Percentiles rank a stretch among this genome's conserved stretches.
Conservation (phyloP, 495 filamentous ascomycete genomes). For the Polyplosphaeria fusca region DNA sequence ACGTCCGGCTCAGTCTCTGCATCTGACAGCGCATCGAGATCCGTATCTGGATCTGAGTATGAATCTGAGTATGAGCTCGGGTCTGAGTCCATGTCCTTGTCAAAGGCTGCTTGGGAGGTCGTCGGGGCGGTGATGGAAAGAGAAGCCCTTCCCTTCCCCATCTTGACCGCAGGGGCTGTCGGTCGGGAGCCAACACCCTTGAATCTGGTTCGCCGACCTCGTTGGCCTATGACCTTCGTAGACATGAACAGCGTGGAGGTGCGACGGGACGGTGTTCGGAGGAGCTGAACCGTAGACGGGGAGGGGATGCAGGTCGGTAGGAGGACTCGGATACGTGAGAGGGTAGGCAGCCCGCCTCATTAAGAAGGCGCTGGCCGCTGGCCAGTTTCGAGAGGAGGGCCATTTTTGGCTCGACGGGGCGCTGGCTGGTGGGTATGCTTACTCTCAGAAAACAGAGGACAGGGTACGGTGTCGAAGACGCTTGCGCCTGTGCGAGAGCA, state of each 20-base stretch:
- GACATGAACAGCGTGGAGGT: not conserved
- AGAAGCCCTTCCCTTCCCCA: not conserved
- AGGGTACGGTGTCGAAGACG: not conserved
- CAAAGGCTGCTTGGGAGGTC: not conserved
- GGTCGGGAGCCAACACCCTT: not conserved
- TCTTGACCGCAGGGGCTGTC: not conserved
- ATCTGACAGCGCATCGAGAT: not conserved
- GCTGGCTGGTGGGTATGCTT: not conserved
- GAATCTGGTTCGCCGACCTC: too few relatives aligned
- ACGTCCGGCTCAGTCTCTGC: not conserved
- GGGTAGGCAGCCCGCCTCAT: not conserved
- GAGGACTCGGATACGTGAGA: not conserved
- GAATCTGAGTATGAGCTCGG: not conserved
- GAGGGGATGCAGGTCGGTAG: not conserved
- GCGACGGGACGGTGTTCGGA: not conserved
- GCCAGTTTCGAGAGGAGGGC: not conserved
- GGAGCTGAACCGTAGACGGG: not conserved
- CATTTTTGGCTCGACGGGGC: not conserved
- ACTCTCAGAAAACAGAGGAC: not conserved
- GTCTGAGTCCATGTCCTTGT: too few relatives aligned
- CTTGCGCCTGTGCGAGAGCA: not conserved
- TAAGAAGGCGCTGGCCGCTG: not conserved
- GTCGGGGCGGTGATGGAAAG: not conserved
- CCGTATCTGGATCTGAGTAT: not conserved
- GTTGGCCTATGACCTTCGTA: not conserved